Percentiles rank a stretch among this genome's conserved stretches.
Conservation (phyloP, 768 basidiomycete species). For the Boletus edulis region DNA sequence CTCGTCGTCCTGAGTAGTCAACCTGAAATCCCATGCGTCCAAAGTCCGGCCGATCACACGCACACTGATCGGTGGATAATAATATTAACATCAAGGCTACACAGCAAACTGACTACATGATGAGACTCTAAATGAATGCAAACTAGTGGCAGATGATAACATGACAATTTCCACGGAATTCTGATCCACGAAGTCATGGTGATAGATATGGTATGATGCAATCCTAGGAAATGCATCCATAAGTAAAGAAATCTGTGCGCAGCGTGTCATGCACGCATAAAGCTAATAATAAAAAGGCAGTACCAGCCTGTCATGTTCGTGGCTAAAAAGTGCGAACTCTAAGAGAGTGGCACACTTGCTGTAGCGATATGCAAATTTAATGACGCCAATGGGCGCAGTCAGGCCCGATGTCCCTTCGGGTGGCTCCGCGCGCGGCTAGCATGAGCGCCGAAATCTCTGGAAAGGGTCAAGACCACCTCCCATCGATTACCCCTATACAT, state of each 20-base stretch:
- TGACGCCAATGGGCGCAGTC: neutral
- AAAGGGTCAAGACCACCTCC: slow-evolving; percentile 45
- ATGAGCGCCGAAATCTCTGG: slow-evolving; percentile 28
- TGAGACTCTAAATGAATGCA: neutral
- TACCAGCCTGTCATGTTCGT: slow-evolving; percentile 8
- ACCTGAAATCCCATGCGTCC: too few species aligned
- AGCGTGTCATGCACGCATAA: neutral
- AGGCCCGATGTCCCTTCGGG: neutral
- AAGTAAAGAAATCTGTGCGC: slow-evolving; percentile 1
- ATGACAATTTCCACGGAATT: neutral
- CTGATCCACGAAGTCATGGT: neutral
- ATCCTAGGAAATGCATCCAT: slow-evolving; percentile 10
- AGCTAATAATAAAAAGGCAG: slow-evolving; percentile 4
- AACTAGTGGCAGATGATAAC: neutral
- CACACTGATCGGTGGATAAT: too few species aligned
- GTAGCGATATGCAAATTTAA: neutral
- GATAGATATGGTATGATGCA: neutral
- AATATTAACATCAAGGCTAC: neutral
- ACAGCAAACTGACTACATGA: slow-evolving; percentile 1
- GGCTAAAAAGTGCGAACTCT: neutral
- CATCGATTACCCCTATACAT: slow-evolving; percentile 37
- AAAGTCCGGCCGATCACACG: too few species aligned
- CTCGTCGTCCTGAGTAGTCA: too few species aligned
- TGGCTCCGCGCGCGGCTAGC: neutral
- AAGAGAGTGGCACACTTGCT: slow-evolving; percentile 3